Evolutionary conservation across 768 basidiomycete species (phyloP), one percentile per base, ranked within the genome.

Genomic region (Tulasnella calospora): DNA sequence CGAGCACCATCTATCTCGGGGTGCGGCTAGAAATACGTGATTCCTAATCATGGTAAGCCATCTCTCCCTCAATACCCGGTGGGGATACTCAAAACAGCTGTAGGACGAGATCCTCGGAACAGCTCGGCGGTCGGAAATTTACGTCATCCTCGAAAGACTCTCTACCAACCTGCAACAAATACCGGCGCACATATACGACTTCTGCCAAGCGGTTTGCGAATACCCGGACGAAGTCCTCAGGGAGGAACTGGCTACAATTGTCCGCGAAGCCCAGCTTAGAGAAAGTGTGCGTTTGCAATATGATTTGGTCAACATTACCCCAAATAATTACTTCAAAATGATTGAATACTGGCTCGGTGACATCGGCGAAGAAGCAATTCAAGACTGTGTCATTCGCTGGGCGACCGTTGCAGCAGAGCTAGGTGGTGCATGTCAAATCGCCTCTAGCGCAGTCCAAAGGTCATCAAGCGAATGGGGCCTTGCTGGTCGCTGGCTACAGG

Each of bases 381-480:
- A 13, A 3, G 17, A 35, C 33, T 27, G 13, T 17, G 30, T 67
- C 6, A 33, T 35, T 2, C 5, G 33, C 21, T 67, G 61, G 61
- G 33, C 30, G 3, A 17, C 33, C 30, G 7, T 8, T 27, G 61
- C 61, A 27, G 27, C 30, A 17, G 27, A 35, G 3, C 61, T 30
- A 10, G 27, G 61, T 13, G 61, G 19, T 67, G 17, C 61, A 67
- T 67, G 61, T 67, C 30, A 35, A 30, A 30, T 67, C 13, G 61
- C 61, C 17, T 67, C 61, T 27, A 1, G 61, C 15, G 61, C 61
- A 36, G 92, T 93, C 9, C 30, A 67, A 5, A 81, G 73, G 88
- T 85, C 73, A 36, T 79, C 57, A 69, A 51, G 27, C 23, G 61
- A 67, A 17, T 67, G 61, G 61, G 19, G 27, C 33, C 4, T 17